Conservation (phyloP, 129 eudicot species). For the Calendula officinalis region DNA sequence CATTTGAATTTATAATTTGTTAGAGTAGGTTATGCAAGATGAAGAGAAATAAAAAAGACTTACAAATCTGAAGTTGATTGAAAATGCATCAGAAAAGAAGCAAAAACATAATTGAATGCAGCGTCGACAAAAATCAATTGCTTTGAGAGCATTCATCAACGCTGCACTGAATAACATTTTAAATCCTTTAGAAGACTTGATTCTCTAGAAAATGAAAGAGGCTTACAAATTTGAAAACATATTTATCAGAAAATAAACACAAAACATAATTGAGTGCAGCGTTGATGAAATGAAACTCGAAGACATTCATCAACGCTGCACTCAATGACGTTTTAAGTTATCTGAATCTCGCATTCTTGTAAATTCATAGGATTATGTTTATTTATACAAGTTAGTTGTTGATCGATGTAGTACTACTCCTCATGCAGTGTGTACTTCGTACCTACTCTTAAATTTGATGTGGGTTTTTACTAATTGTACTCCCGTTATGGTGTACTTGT, state of each 20-base stretch:
- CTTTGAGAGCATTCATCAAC: slow-evolving; percentile 55
- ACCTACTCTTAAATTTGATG: not conserved
- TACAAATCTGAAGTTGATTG: not conserved
- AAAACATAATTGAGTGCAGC: slow-evolving; percentile 69
- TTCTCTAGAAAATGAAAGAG: not conserved
- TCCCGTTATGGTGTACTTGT: slow-evolving; percentile 1
- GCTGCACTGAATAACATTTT: slow-evolving; percentile 97
- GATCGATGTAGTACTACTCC: slow-evolving; percentile 20
- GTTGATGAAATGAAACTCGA: slow-evolving; percentile 36
- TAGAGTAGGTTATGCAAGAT: not conserved
- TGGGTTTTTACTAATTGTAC: slow-evolving; percentile 27
- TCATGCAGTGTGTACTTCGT: slow-evolving; percentile 31
- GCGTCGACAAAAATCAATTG: slow-evolving; percentile 39
- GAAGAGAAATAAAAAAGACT: not conserved
- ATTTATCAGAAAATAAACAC: slow-evolving; percentile 32
- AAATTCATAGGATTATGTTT: not conserved
- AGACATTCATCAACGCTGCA: slow-evolving; percentile 92
- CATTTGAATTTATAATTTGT: not conserved
- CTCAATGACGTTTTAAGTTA: slow-evolving; percentile 83
- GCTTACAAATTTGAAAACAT: not conserved
- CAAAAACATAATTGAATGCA: slow-evolving; percentile 67
- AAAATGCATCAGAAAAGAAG: slow-evolving; percentile 32
- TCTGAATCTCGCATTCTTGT: slow-evolving; percentile 3
- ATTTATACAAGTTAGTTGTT: slow-evolving; percentile 19
- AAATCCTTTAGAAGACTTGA: slow-evolving; percentile 33